These are phyloP conservation scores for Beauveria scarabaeidicola DNA, from an alignment of 2,329 filamentous ascomycete species.

Conservation along the genomic window DNA sequence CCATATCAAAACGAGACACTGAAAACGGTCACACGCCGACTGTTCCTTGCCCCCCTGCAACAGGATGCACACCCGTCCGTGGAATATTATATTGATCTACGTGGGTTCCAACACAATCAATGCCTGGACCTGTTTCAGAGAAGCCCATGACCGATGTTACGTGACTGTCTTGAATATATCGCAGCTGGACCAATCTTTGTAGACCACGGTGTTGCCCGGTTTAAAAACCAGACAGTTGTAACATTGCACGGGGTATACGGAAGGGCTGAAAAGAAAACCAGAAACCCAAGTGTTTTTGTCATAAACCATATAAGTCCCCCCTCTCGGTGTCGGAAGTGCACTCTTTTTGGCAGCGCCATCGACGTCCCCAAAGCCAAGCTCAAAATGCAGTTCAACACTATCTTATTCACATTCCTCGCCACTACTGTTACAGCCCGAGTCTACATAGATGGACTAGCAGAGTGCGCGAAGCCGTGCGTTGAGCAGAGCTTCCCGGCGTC, in stretches of 20 bases:
- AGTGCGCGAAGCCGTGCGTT: slow-evolving; percentile 9
- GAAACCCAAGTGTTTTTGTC: too few relatives aligned
- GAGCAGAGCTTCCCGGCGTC: slow-evolving; percentile 12
- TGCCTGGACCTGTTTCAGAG: neutral
- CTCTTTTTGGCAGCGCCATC: neutral
- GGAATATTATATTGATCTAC: too few relatives aligned
- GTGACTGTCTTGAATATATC: neutral
- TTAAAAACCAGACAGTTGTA: neutral
- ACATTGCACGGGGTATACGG: too few relatives aligned
- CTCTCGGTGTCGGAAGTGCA: too few relatives aligned
- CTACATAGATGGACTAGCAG: neutral
- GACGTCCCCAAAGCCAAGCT: neutral
- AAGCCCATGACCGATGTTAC: neutral
- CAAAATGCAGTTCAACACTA: slow-evolving; percentile 17
- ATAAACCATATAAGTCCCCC: too few relatives aligned
- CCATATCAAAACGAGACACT: too few relatives aligned
- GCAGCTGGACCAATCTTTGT: neutral
- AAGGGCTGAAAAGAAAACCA: too few relatives aligned
- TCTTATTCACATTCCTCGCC: slow-evolving; percentile 16
- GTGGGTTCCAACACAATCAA: too few relatives aligned
- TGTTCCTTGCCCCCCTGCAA: too few relatives aligned
- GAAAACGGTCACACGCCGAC: too few relatives aligned
- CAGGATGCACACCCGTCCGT: too few relatives aligned
- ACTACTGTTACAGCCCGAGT: slow-evolving; percentile 16
- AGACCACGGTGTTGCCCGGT: neutral